Conservation (phyloP, 805 yeast species). For the Peterozyma xylosa region DNA sequence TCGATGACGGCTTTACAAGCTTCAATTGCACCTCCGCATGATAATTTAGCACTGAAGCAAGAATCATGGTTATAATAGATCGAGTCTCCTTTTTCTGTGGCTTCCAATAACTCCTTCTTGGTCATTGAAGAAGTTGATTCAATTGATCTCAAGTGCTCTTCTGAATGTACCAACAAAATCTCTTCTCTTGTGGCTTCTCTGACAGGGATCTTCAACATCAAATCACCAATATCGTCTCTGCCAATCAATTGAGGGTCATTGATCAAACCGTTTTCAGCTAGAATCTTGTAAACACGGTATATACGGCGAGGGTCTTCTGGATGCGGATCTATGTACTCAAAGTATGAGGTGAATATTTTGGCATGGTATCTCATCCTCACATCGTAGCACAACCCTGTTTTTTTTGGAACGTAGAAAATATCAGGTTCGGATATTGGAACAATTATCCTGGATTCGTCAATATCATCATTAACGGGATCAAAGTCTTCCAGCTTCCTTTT, state of each 20-base stretch:
- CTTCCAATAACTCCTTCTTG: slow-evolving; percentile 66
- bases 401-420: slow-evolving; percentile 63
- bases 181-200: slow-evolving; percentile 87
- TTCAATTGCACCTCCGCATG: slow-evolving; percentile 97
- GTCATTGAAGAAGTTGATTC: slow-evolving; percentile 72
- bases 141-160: slow-evolving; percentile 69
- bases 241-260: slow-evolving; percentile 71
- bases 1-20: slow-evolving; percentile 94
- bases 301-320: slow-evolving; percentile 98
- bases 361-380: slow-evolving; percentile 98
- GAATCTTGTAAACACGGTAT: slow-evolving; percentile 83
- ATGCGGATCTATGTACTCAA: slow-evolving; percentile 94
- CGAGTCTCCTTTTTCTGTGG: slow-evolving; percentile 89
- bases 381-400: slow-evolving; percentile 93
- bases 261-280: slow-evolving; percentile 91
- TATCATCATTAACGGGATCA: slow-evolving; percentile 22
- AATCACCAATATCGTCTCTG: slow-evolving; percentile 67
- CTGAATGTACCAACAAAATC: slow-evolving; percentile 77
- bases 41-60: slow-evolving; percentile 73
- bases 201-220: slow-evolving; percentile 84
- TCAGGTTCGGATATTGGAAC: slow-evolving; percentile 62
- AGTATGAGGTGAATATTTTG: slow-evolving; percentile 83
- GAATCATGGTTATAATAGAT: slow-evolving; percentile 93
- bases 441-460: slow-evolving; percentile 26
- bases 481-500: slow-evolving; percentile 2